These are phyloP conservation scores for Aspergillus flavus DNA, from an alignment of 2,329 filamentous ascomycete genomes.

Conservation along the genomic window DNA sequence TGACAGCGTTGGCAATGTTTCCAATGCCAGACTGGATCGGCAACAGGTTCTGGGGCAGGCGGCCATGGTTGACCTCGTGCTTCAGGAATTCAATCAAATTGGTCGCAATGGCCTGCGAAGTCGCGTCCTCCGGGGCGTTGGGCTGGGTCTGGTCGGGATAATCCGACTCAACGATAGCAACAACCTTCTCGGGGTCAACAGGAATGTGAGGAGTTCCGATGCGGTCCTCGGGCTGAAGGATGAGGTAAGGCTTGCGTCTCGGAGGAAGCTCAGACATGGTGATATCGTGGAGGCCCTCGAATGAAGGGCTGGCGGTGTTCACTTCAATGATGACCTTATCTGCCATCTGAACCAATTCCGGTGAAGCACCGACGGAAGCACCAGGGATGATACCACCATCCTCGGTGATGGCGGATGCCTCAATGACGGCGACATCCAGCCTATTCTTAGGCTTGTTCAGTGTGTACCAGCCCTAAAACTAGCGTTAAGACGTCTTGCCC, in stretches of 20 bases:
- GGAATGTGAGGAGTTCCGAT: conserved; percentile 83
- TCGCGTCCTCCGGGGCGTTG: conserved; percentile 75
- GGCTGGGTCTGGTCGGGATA: conserved; percentile 76
- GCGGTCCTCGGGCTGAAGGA: conserved; percentile 82
- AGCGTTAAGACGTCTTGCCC: background rate
- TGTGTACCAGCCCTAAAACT: conserved; percentile 72
- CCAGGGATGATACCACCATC: conserved; percentile 88
- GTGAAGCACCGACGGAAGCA: conserved; percentile 80
- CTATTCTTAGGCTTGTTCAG: conserved; percentile 73
- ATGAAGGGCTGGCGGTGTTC: conserved; percentile 81
- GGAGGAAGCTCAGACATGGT: conserved; percentile 85
- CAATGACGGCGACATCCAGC: conserved; percentile 81
- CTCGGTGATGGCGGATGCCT: conserved; percentile 83
- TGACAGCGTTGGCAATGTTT: conserved; percentile 90
- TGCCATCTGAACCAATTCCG: conserved; percentile 85
- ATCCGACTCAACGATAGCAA: conserved; percentile 82
- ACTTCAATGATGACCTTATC: conserved; percentile 93
- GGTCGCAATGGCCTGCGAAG: conserved; percentile 70
- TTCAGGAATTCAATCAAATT: conserved; percentile 85
- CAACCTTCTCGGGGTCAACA: conserved; percentile 79
- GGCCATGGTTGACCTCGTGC: conserved; percentile 78
- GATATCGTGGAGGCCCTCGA: conserved; percentile 88
- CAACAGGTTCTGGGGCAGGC: conserved; percentile 74
- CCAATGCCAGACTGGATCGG: conserved; percentile 87
- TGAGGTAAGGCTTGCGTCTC: conserved; percentile 77